phyloP scores from a whole-genome alignment of 179 eudicot species.

The Amaranthus tricolor region DNA sequence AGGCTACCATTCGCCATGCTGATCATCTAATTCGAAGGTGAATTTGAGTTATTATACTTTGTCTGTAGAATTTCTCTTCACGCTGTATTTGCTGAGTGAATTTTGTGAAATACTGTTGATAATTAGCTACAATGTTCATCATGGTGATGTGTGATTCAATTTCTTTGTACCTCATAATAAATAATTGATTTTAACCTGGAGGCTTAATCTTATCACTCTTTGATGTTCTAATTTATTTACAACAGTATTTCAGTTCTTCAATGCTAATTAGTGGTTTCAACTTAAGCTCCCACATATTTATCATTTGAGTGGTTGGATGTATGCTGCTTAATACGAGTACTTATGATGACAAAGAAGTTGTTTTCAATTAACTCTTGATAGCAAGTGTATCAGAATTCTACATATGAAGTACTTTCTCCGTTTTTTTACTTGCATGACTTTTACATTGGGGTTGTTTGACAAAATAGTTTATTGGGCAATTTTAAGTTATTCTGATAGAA shows the following conservation, averaged over 20 bases:
- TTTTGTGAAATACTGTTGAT: background rate
- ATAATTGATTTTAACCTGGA: too few species aligned
- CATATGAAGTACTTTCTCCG: too few species aligned
- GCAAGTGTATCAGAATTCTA: too few species aligned
- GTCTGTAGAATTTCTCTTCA: background rate
- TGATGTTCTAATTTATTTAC: too few species aligned
- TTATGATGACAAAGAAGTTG: background rate
- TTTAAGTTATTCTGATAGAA: too few species aligned
- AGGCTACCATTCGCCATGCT: conserved; percentile 3
- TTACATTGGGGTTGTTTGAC: too few species aligned
- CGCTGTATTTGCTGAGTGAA: background rate
- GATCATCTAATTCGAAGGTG: conserved; percentile 1
- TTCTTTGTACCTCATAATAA: background rate
- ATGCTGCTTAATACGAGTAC: background rate
- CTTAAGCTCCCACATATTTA: too few species aligned
- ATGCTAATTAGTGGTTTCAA: too few species aligned
- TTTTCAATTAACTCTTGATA: background rate
- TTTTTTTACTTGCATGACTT: too few species aligned
- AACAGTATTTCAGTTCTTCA: too few species aligned
- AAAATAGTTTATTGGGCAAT: too few species aligned
- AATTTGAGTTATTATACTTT: background rate
- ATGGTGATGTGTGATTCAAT: background rate
- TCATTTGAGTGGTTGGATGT: background rate
- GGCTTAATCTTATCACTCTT: background rate
- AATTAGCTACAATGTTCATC: background rate